Percentiles rank a stretch among this genome's conserved stretches.
phyloP scores from a whole-genome alignment of 208 protist species.

The Zelonia costaricensis region DNA sequence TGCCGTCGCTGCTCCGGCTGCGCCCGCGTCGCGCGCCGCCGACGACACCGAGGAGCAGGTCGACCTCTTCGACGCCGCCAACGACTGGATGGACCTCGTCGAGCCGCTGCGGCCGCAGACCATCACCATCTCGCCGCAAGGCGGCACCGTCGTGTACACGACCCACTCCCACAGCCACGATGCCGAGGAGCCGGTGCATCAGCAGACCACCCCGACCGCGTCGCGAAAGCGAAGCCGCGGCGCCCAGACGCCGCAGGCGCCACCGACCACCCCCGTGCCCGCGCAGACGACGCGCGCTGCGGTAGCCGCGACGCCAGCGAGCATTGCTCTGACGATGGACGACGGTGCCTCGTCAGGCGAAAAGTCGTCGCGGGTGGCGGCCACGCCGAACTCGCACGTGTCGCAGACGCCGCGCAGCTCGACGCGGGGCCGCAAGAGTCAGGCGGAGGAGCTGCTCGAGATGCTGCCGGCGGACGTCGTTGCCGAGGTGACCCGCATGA shows the following conservation, averaged over 20 bases:
- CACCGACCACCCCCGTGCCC: background rate
- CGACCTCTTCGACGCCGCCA: conserved; percentile 20
- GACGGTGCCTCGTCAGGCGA: conserved; percentile 7
- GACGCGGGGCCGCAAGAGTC: conserved; percentile 31
- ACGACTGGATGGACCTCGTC: conserved; percentile 39
- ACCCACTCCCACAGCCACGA: conserved; percentile 4
- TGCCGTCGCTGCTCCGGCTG: no score
- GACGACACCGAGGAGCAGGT: conserved; percentile 2
- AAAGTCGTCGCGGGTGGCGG: conserved; percentile 12
- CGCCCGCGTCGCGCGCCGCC: no score
- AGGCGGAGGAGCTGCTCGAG: conserved; percentile 40
- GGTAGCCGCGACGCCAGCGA: conserved; percentile 12
- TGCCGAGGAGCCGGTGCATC: background rate
- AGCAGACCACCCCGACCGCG: background rate
- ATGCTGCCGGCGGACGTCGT: conserved; percentile 45
- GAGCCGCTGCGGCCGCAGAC: conserved; percentile 28
- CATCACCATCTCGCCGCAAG: conserved; percentile 28
- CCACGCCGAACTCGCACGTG: conserved; percentile 16
- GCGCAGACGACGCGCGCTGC: background rate
- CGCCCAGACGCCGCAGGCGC: conserved; percentile 3
- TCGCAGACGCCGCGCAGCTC: conserved; percentile 28
- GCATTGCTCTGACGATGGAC: conserved; percentile 22
- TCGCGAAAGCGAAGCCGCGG: conserved; percentile 18
- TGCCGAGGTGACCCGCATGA: conserved; percentile 27
- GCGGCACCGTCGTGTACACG: conserved; percentile 19